Conservation (phyloP, 2,329 filamentous ascomycete species). For the Venturia asperata region DNA sequence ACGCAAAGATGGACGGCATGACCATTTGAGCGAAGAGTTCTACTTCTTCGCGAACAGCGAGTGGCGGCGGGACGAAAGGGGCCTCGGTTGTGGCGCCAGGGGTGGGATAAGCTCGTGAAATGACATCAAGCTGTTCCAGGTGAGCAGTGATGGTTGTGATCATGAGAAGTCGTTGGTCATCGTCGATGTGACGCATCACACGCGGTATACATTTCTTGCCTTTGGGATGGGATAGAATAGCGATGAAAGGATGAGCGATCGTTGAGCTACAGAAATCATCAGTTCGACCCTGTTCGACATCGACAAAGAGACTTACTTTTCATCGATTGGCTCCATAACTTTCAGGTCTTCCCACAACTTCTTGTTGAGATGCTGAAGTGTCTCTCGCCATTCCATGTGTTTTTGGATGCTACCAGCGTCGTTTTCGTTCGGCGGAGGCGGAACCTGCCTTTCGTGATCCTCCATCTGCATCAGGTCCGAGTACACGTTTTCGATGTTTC, state of each 20-base stretch:
- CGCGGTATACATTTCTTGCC: conserved; percentile 94
- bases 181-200: conserved; percentile 86
- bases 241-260: conserved; percentile 81
- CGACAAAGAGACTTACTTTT: conserved; percentile 34
- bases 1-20: conserved; percentile 82
- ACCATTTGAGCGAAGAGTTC: conserved; percentile 84
- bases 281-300: conserved; percentile 3
- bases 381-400: conserved; percentile 73
- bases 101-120: conserved; percentile 65
- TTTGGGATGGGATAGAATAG: conserved; percentile 88
- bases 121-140: conserved; percentile 84
- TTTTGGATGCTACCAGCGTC: conserved; percentile 63
- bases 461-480: conserved; percentile 85
- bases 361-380: conserved; percentile 62
- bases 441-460: conserved; percentile 79
- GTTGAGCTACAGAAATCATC: conserved; percentile 52
- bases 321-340: conserved; percentile 81
- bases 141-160: conserved; percentile 94
- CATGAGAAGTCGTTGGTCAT: conserved; percentile 89
- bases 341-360: conserved; percentile 82
- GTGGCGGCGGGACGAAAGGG: conserved; percentile 55
- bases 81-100: conserved; percentile 14
- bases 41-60: conserved; percentile 76
- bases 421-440: conserved; percentile 55
- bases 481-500: conserved; percentile 86